Evolutionary conservation across 495 filamentous ascomycete genomes (phyloP).

Genomic region (Niebla homalea): DNA sequence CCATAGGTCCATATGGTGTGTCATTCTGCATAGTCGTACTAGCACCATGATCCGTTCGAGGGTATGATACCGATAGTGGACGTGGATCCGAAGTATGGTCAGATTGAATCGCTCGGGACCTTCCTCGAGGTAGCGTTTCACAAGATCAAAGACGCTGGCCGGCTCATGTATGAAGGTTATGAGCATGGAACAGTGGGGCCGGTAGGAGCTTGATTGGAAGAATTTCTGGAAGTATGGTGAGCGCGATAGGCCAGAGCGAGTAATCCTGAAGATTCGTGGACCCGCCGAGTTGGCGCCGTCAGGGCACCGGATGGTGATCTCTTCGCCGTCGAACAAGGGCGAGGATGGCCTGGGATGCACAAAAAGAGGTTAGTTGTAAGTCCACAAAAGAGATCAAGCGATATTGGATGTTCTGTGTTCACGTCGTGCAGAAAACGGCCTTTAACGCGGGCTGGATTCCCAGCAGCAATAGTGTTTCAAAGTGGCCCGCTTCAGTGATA

Average conservation of each 20-base stretch:
- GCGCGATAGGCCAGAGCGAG: constrained; percentile 8
- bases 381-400: background rate
- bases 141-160: constrained; percentile 7
- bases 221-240: constrained; percentile 13
- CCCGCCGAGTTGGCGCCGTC: background rate
- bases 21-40: constrained; percentile 9
- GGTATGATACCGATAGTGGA: background rate
- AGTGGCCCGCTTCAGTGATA: background rate
- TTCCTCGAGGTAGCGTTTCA: constrained; percentile 11
- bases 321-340: constrained; percentile 3
- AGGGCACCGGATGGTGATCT: constrained; percentile 10
- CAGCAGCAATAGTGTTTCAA: too few relatives aligned
- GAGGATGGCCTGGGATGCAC: too few relatives aligned
- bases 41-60: constrained; percentile 7
- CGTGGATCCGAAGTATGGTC: background rate
- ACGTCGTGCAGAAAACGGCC: background rate
- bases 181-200: constrained; percentile 6
- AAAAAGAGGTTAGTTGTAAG: background rate
- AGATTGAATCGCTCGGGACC: constrained; percentile 9
- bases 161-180: constrained; percentile 11
- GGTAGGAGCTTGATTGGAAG: constrained; percentile 14
- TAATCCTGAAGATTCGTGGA: constrained; percentile 1
- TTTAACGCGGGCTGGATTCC: too few relatives aligned
- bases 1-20: constrained; percentile 6
- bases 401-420: background rate